Base-by-base conservation (phyloP, 352 stramenopile genomes). In the Peronospora belbahrii region DNA sequence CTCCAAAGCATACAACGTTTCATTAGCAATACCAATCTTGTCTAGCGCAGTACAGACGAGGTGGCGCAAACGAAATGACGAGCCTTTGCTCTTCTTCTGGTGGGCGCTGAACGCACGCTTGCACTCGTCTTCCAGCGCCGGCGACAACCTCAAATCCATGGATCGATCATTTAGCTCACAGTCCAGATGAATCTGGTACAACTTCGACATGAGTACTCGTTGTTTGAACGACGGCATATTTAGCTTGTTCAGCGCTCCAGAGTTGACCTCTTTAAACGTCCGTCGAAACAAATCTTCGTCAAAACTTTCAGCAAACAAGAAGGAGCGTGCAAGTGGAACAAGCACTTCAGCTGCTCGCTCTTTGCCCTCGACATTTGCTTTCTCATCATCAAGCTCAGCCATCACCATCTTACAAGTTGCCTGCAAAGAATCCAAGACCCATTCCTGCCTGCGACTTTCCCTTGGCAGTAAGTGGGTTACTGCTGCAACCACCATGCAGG, bases 111-210 rank as follows among this genome's bases (percentile, higher is more conserved):
- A 88, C 6, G 68, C 32, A 3, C 51, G 41, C 24, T 65, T 67
- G 47, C 63, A 84, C 35, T 77, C 62, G 6, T 63, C 28, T n/a
- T 57, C 27, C 11, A 73, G 7, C 15, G 53, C 27, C 0, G 45
- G 37, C 3, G 54, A 39, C 28, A 85, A 47, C n/a, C 60, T 48
- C 15, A 78, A 71, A 22, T 77, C 55, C 1, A 41, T 34, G 5
- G 42, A 7, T 39, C 71, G 68, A 4, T 47, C 34, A 2, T 64
- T 50, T 0, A 83, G 42, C 20, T 61, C 31, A 22, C 74, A 83
- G 32, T 88, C 74, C 19, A 88, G 18, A 42, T 88, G 71, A 42
- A 85, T 50, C 38, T 85, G 71, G 36, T 83, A 86, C 51, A 85
- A 48, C 52, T 78, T 78, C 11, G 60, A 57, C 43, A 65, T 69